Conservation (phyloP, 345 rosid species). For the Melaleuca alternifolia region DNA sequence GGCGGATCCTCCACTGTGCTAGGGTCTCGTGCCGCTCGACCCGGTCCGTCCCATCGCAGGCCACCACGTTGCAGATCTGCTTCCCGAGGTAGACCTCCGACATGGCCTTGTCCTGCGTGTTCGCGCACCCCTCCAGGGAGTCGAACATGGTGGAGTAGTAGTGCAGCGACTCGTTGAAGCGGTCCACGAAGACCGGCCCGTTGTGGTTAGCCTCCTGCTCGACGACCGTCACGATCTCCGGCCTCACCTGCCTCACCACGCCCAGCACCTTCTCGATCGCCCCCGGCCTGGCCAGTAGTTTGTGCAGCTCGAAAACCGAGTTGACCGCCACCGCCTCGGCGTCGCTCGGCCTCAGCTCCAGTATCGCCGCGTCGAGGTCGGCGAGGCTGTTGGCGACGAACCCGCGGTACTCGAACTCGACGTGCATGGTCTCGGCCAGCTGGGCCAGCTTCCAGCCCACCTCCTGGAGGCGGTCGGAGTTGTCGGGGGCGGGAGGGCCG, state of each 20-base stretch:
- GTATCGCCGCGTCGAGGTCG: slow-evolving; percentile 70
- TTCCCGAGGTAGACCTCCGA: slow-evolving; percentile 71
- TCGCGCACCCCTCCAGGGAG: slow-evolving; percentile 57
- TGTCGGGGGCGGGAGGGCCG: slow-evolving; percentile 63
- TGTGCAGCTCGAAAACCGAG: slow-evolving; percentile 77
- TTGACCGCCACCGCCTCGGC: slow-evolving; percentile 67
- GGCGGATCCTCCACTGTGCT: slow-evolving; percentile 51
- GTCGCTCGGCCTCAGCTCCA: slow-evolving; percentile 45
- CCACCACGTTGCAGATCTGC: slow-evolving; percentile 82
- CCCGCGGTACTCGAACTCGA: slow-evolving; percentile 71
- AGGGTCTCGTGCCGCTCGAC: slow-evolving; percentile 74
- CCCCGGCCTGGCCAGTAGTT: slow-evolving; percentile 48
- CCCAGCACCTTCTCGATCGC: slow-evolving; percentile 52
- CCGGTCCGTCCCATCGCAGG: slow-evolving; percentile 68
- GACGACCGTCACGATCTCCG: slow-evolving; percentile 63
- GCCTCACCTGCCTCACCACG: slow-evolving; percentile 50
- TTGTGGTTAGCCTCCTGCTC: slow-evolving; percentile 88
- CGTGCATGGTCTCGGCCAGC: slow-evolving; percentile 53
- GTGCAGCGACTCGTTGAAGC: slow-evolving; percentile 78
- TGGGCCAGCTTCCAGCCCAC: slow-evolving; percentile 76
- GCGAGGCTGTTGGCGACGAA: slow-evolving; percentile 67
- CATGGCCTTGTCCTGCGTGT: slow-evolving; percentile 50
- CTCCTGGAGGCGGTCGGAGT: slow-evolving; percentile 50
- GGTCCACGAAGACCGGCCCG: slow-evolving; percentile 63
- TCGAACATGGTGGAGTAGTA: slow-evolving; percentile 79